Base-by-base conservation (phyloP, 371 early-diverging fungal genomes). In the Apophysomyces trapeziformis region DNA sequence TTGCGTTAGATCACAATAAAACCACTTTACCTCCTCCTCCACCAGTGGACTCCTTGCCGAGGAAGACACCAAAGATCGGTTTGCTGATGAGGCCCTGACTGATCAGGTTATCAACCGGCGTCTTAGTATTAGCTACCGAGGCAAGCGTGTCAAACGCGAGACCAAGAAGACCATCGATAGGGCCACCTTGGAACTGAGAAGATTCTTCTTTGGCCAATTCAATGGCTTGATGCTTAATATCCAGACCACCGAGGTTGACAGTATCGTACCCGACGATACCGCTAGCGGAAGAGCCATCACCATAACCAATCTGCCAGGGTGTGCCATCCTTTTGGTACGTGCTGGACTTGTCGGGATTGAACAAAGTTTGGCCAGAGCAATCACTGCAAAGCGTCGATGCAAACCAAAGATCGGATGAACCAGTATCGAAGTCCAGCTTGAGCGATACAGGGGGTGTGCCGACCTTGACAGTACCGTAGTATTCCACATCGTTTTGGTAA, bases 391-490 rank as follows among this genome's bases (percentile, higher is more conserved):
- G 43, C 62, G 75, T 41, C 58, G 76, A 46, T 71, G 83, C 50
- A 62, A 89, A 64, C 91, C 91, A 91, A 58, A 89, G 69, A 59
- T 90, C 83, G 54, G 86, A 77, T 4, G 92, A 91, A 0, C 91
- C 90, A 7, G 92, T 92, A 67, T 92, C 92, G 64, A 92, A 88
- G 39, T 90, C 77, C 12, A 93, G 80, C 65, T 83, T 78, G 72
- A 92, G 76, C 14, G 38, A 66, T 67, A 90, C 86, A 2, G 82
- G 74, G 11, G 92, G 92, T n/a, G 91, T 87, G 12, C 92, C 92
- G 13, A 92, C 67, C 7, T 70, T 39, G 44, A 89, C 71, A 8
- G 56, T 67, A 56, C 87, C 89, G 57, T 85, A 87, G 75, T 89
- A 89, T 70, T 85, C 66, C 18, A 64, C 41, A 65, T 75, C 75